These are phyloP conservation scores for Camelina sativa DNA, from an alignment of 345 rosid genomes.

Conservation along the genomic window DNA sequence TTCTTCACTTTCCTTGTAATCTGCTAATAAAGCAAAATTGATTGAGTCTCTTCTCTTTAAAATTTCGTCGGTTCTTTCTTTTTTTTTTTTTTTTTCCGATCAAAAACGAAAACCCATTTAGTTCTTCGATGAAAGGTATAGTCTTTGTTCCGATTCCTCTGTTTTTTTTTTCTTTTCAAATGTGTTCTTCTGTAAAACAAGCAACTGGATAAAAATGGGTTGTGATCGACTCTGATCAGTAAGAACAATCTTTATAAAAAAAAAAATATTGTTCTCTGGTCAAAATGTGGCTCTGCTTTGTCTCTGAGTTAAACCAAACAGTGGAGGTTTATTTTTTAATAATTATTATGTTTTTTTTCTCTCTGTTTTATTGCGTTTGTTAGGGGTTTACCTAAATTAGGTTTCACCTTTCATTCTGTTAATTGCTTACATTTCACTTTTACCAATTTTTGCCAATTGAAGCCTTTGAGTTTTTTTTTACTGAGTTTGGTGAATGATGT, in stretches of 20 bases:
- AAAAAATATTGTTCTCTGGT: not conserved
- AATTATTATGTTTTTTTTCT: not conserved
- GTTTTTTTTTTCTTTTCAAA: not conserved
- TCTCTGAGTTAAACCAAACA: not conserved
- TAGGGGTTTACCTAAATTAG: conserved; percentile 31
- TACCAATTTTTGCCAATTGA: conserved; percentile 1
- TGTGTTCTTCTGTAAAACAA: not conserved
- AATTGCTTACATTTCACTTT: conserved; percentile 36
- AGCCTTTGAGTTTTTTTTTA: not conserved
- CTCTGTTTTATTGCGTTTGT: conserved; percentile 30
- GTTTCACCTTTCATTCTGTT: conserved; percentile 15
- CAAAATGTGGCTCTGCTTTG: not conserved
- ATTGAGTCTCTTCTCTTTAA: not conserved
- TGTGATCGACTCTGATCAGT: conserved; percentile 15
- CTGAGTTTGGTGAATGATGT: conserved; percentile 34
- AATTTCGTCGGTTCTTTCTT: conserved; percentile 15
- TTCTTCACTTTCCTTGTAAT: conserved; percentile 27
- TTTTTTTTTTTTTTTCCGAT: conserved; percentile 7
- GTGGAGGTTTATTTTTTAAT: not conserved
- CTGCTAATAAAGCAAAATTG: conserved; percentile 15
- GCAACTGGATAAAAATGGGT: not conserved
- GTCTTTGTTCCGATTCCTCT: conserved; percentile 17
- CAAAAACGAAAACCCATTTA: conserved; percentile 31
- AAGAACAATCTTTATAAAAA: not conserved
- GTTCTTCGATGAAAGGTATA: conserved; percentile 25